A percentile compares a stretch with the other conserved stretches of the same genome.
Conservation (phyloP, 352 stramenopile genomes). For the Phytophthora megakarya region DNA sequence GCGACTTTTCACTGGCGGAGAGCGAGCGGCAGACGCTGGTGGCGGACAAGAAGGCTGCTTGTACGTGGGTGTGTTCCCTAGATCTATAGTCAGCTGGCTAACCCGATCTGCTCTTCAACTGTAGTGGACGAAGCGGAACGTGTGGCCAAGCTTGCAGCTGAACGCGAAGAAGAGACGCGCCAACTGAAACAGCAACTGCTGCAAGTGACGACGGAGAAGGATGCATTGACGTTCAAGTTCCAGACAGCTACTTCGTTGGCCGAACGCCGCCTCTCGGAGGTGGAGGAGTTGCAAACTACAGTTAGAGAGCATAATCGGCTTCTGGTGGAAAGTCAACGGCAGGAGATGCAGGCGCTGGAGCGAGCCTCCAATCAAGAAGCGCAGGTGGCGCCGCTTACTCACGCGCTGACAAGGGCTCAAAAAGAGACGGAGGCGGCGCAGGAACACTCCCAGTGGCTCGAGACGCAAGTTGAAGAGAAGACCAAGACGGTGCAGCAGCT, state of each 20-base stretch:
- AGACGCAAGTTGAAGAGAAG: constrained; percentile 70
- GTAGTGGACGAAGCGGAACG: constrained; percentile 42
- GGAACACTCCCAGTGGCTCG: constrained; percentile 70
- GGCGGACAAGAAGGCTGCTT: constrained; percentile 47
- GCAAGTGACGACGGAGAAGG: constrained; percentile 51
- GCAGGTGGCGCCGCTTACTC: constrained; percentile 59
- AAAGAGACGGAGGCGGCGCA: constrained; percentile 59
- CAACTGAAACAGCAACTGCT: constrained; percentile 51
- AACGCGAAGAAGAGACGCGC: constrained; percentile 36
- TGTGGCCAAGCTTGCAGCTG: constrained; percentile 24
- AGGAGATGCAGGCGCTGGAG: constrained; percentile 71
- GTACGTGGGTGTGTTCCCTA: constrained; percentile 37
- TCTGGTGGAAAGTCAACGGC: constrained; percentile 58
- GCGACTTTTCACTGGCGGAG: constrained; percentile 63
- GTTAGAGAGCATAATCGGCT: constrained; percentile 61
- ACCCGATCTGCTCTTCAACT: constrained; percentile 19
- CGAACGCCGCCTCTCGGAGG: constrained; percentile 62
- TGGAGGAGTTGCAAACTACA: constrained; percentile 63
- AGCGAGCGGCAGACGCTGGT: constrained; percentile 55
- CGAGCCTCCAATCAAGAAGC: constrained; percentile 61
- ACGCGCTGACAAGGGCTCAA: constrained; percentile 50
- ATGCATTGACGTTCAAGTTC: constrained; percentile 57
- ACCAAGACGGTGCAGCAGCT: constrained; percentile 67
- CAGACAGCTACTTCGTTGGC: constrained; percentile 54
- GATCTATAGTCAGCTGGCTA: constrained; percentile 7